Percentiles rank a stretch among this genome's conserved stretches.
These are phyloP conservation scores for Beauveria sp. DNA, from an alignment of 2,329 filamentous ascomycete genomes.

Conservation along the genomic window DNA sequence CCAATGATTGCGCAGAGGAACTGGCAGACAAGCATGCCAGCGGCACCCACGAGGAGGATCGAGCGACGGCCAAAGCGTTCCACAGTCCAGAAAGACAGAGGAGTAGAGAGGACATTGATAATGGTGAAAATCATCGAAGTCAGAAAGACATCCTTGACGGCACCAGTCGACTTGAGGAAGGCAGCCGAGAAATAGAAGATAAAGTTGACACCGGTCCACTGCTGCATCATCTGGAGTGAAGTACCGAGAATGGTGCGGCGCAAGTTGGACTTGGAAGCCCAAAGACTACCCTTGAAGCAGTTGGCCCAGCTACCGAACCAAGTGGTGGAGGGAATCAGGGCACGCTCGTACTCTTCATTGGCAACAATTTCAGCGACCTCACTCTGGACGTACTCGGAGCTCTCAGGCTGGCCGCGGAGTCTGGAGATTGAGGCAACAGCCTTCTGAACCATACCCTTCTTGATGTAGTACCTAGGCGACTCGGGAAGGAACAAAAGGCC, in stretches of 20 bases:
- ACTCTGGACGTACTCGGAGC: conserved; percentile 67
- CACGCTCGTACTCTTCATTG: conserved; percentile 79
- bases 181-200: conserved; percentile 83
- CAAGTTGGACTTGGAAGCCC: conserved; percentile 56
- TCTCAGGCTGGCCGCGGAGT: conserved; percentile 65
- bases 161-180: conserved; percentile 73
- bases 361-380: conserved; percentile 82
- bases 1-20: conserved; percentile 78
- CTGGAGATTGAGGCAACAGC: conserved; percentile 56
- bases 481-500: conserved; percentile 75
- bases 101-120: conserved; percentile 80
- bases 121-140: conserved; percentile 80
- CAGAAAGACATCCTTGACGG: conserved; percentile 70
- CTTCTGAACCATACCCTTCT: conserved; percentile 60
- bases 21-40: conserved; percentile 79
- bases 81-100: conserved; percentile 79
- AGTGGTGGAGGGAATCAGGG: conserved; percentile 54
- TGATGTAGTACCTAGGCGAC: conserved; percentile 79
- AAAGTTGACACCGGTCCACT: conserved; percentile 85
- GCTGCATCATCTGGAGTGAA: conserved; percentile 74
- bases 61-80: conserved; percentile 74
- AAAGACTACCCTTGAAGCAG: conserved; percentile 59
- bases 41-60: conserved; percentile 69
- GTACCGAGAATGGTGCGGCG: conserved; percentile 65
- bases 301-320: conserved; percentile 63